A percentile compares a stretch with the other conserved stretches of the same genome.
These are phyloP conservation scores for Debaryomyces fabryi DNA, from an alignment of 1,139 yeast species.

Conservation along the genomic window DNA sequence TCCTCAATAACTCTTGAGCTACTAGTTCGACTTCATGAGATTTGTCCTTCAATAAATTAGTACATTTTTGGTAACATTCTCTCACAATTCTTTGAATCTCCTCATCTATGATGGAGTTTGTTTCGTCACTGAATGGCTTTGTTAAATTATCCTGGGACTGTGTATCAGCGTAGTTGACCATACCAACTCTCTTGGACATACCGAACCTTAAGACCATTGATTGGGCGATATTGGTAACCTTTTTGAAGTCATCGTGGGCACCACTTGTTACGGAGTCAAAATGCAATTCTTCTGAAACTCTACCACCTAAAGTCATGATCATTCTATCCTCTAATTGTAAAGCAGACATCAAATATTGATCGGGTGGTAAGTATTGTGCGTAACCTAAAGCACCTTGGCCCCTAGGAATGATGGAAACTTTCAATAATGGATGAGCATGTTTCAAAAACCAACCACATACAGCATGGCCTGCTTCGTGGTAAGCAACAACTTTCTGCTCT, in stretches of 20 bases:
- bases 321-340: conserved; percentile 84
- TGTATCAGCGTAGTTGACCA: conserved; percentile 48
- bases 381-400: conserved; percentile 98
- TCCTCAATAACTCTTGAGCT: conserved; percentile 79
- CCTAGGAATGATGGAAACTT: conserved; percentile 94
- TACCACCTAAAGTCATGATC: conserved; percentile 97
- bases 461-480: conserved; percentile 99
- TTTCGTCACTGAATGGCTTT: conserved; percentile 68
- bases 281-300: conserved; percentile 92
- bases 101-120: conserved; percentile 71
- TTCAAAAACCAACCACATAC: conserved; percentile 94
- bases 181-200: conserved; percentile 85
- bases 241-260: conserved; percentile 93
- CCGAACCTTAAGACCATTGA: conserved; percentile 92
- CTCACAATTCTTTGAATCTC: conserved; percentile 83
- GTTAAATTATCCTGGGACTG: conserved; percentile 39
- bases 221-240: conserved; percentile 93
- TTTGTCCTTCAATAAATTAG: conserved; percentile 66
- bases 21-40: conserved; percentile 75
- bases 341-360: conserved; percentile 77
- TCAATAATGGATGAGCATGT: conserved; percentile 88
- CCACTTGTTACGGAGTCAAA: conserved; percentile 92
- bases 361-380: conserved; percentile 96
- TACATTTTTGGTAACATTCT: conserved; percentile 76
- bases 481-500: conserved; percentile 89